phyloP scores from a whole-genome alignment of 805 yeast genomes.

The Debaryomyces prosopidis region DNA sequence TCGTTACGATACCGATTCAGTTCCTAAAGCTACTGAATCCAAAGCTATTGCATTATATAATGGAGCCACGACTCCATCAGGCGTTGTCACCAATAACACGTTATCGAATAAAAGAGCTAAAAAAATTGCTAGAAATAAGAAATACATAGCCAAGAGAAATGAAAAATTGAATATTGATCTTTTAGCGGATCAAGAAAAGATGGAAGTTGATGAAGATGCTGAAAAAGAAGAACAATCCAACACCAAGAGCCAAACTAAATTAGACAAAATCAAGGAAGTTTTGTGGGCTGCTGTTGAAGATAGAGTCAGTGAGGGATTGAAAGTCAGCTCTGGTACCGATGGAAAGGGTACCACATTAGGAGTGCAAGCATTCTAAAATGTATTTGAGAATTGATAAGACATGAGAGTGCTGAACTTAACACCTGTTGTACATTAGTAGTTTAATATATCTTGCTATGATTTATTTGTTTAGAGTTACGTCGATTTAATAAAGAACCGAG shows the following conservation, averaged over 20 bases:
- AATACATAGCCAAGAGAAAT: conserved; percentile 62
- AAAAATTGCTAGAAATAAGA: conserved; percentile 77
- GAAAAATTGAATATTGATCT: conserved; percentile 49
- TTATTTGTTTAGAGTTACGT: neutral
- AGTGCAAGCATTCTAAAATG: conserved; percentile 53
- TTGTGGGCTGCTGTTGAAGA: conserved; percentile 74
- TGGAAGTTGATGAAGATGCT: conserved; percentile 46
- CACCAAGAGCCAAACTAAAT: conserved; percentile 25
- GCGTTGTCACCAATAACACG: conserved; percentile 54
- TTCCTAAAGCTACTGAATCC: conserved; percentile 44
- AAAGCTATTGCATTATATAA: conserved; percentile 46
- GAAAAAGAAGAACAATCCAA: conserved; percentile 19
- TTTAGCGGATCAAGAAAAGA: conserved; percentile 47
- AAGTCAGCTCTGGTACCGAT: conserved; percentile 30
- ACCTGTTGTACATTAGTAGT: conserved; percentile 4
- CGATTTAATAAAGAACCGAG: neutral
- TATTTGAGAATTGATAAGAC: neutral
- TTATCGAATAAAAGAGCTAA: conserved; percentile 76
- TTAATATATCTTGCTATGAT: neutral
- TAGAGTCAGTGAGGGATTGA: conserved; percentile 46
- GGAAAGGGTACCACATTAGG: conserved; percentile 88
- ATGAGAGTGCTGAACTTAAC: neutral
- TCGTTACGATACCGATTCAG: conserved; percentile 36
- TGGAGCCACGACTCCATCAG: conserved; percentile 32
- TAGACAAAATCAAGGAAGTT: conserved; percentile 59